Evolutionary conservation across 371 early-diverging fungal genomes (phyloP), one percentile per base, ranked within the genome.

Genomic region (Mortierella sp.): DNA sequence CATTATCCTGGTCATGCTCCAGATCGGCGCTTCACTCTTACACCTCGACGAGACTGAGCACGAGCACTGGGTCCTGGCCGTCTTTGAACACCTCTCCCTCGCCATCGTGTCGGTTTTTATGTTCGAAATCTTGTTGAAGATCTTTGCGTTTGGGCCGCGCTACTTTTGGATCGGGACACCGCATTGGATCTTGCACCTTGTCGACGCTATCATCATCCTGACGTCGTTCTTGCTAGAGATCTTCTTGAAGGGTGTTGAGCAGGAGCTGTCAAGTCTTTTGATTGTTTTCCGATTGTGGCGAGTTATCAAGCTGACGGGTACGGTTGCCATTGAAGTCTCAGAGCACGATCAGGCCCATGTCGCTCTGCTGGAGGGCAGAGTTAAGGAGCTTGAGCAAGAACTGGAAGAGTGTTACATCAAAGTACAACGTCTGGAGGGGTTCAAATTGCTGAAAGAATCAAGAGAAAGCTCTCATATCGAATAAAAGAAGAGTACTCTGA

Each of bases 201-300:
- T 75, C 32, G 82, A 82, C 27, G 82, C 82, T 3, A 6, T 72
- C 14, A 77, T 82, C 29, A 82, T 82, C 29, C 1, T 77, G 27
- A 72, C 75, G 38, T 75, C 82, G 4, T 82, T 82, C 56, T 1
- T 72, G 60, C 75, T 82, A 18, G 82, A 82, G 72, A 63, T 82
- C 68, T 54, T 82, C 35, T 51, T 82, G 46, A 54, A 75, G 21
- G 78, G 78, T 27, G 72, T 65, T 1, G 75, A 48, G 21, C 70
- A 77, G 44, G 82, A 82, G 11, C 68, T 82, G 29, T 44, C 68
- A 4, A 71, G 63, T 29, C 65, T 82, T 6, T 44, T 82, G 60
- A 77, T 82, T 56, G 24, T 82, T 2, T 82, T 82, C 72, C 82
- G 82, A 1, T 55, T 82, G 38, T 82, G 82, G 82, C 77, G 82